Base-by-base conservation (phyloP, 2,329 filamentous ascomycete species). In the Stenocarpella maydis region DNA sequence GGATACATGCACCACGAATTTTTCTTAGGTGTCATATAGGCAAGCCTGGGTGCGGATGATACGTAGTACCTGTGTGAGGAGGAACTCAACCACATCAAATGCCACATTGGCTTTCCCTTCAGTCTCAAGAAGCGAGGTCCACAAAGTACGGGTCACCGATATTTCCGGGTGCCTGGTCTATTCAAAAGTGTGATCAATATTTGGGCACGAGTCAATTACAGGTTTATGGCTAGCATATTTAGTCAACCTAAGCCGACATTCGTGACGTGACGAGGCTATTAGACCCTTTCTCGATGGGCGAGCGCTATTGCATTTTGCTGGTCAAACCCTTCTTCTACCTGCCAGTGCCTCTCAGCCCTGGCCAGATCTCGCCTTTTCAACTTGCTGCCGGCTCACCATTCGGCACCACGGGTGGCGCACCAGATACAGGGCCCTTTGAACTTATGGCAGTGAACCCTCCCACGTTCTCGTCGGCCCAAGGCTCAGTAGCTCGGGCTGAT, bases 301-400 rank as follows among this genome's bases (percentile, higher is more conserved):
- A n/a, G 28, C 2, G n/a, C n/a, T n/a, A 19, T 34, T 34, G 10
- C 31, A 37, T 15, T 37, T 17, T 24, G 31, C 15, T 14, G 7
- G 50, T 14, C 17, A 24, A n/a, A n/a, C 12, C 50, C n/a, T 37
- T 41, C 14, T 7, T 17, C 12, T 31, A 26, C 1, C 24, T n/a
- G 4, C n/a, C n/a, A n/a, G n/a, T n/a, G n/a, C 5, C 50, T 3
- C 21, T 55, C 50, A 66, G 4, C 64, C 64, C 50, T 54, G 52
- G 15, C 37, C 64, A 47, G 52, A 49, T 31, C 58, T 47, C 58
- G n/a, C 53, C 64, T 15, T 7, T 43, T 37, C 31, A 37, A n/a
- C 26, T 19, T 31, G n/a, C 50, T 3, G 31, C 1, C n/a, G 39
- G 28, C 12, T 66, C 64, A 24, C 21, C 41, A 28, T 47, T 50